Conservation (phyloP, 1,284 basidiomycete species). For the Sporisorium reilianum region DNA sequence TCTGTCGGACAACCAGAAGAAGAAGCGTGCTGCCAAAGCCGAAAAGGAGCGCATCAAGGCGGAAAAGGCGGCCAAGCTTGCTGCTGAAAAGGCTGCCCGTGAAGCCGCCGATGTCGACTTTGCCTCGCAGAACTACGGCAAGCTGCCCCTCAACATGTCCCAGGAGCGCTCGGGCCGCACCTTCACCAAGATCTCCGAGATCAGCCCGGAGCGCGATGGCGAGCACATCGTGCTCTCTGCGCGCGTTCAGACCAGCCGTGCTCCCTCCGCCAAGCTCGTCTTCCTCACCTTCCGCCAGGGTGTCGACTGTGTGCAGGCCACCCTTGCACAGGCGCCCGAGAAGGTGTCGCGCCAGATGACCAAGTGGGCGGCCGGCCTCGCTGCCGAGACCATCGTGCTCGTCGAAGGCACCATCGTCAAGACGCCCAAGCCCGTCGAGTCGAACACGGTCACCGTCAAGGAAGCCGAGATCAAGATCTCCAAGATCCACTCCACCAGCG, state of each 20-base stretch:
- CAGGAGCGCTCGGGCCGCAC: slow-evolving; percentile 74
- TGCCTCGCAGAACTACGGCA: slow-evolving; percentile 87
- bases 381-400: slow-evolving; percentile 90
- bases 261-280: slow-evolving; percentile 83
- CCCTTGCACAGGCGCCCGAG: slow-evolving; percentile 81
- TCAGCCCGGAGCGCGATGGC: slow-evolving; percentile 80
- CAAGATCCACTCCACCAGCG: slow-evolving; percentile 87
- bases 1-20: slow-evolving; percentile 89
- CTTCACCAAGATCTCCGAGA: slow-evolving; percentile 76
- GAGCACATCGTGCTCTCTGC: slow-evolving; percentile 86
- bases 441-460: slow-evolving; percentile 88
- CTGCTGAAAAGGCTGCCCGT: slow-evolving; percentile 80
- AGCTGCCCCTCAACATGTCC: slow-evolving; percentile 91
- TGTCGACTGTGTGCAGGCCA: slow-evolving; percentile 87
- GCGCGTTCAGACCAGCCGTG: slow-evolving; percentile 89
- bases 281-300: slow-evolving; percentile 93
- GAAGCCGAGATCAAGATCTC: slow-evolving; percentile 89
- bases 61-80: slow-evolving; percentile 84
- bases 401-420: slow-evolving; percentile 77
- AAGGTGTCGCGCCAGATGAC: slow-evolving; percentile 97
- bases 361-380: slow-evolving; percentile 85
- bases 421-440: slow-evolving; percentile 85
- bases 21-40: slow-evolving; percentile 90
- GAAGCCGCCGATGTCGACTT: slow-evolving; percentile 85
- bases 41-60: slow-evolving; percentile 79